A percentile compares a stretch with the other conserved stretches of the same genome.
These are phyloP conservation scores for Lasiodiplodia hormozganensis DNA, from an alignment of 2,329 filamentous ascomycete species.

Conservation along the genomic window DNA sequence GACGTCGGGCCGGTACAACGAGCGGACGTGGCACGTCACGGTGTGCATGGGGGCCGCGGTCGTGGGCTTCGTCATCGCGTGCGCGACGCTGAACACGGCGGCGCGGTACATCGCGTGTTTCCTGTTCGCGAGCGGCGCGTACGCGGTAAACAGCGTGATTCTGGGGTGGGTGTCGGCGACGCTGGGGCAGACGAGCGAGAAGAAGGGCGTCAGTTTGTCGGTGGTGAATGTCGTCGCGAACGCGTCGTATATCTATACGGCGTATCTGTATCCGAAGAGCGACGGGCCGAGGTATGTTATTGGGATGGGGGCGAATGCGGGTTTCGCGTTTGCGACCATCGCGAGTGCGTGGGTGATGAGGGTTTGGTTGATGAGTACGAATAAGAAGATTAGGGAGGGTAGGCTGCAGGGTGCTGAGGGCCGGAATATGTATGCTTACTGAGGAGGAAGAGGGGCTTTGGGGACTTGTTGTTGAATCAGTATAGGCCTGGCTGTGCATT, in stretches of 20 bases:
- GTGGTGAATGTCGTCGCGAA: constrained; percentile 53
- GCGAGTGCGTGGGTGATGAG: constrained; percentile 41
- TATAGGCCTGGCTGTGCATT: too few relatives aligned
- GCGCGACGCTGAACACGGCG: constrained; percentile 37
- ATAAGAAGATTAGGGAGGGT: constrained; percentile 40
- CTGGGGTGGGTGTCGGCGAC: constrained; percentile 53
- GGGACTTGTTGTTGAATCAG: too few relatives aligned
- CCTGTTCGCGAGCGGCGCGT: constrained; percentile 41
- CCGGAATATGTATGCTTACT: constrained; percentile 3
- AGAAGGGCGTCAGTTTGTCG: constrained; percentile 51
- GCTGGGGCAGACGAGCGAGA: constrained; percentile 51
- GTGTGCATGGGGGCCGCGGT: constrained; percentile 36
- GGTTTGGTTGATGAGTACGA: constrained; percentile 40
- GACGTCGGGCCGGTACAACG: constrained; percentile 43
- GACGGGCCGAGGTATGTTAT: constrained; percentile 42
- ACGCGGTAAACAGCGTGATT: constrained; percentile 39
- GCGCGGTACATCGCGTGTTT: constrained; percentile 42
- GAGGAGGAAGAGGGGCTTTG: neutral
- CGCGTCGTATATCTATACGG: constrained; percentile 47
- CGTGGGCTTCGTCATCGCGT: constrained; percentile 41
- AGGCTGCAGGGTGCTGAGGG: neutral
- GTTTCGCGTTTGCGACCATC: constrained; percentile 42
- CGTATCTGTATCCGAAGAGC: constrained; percentile 44
- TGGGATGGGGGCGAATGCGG: constrained; percentile 41
- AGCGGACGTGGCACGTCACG: constrained; percentile 36